phyloP scores from a whole-genome alignment of 2,329 filamentous ascomycete species.

The Cladobotryum mycophilum region DNA sequence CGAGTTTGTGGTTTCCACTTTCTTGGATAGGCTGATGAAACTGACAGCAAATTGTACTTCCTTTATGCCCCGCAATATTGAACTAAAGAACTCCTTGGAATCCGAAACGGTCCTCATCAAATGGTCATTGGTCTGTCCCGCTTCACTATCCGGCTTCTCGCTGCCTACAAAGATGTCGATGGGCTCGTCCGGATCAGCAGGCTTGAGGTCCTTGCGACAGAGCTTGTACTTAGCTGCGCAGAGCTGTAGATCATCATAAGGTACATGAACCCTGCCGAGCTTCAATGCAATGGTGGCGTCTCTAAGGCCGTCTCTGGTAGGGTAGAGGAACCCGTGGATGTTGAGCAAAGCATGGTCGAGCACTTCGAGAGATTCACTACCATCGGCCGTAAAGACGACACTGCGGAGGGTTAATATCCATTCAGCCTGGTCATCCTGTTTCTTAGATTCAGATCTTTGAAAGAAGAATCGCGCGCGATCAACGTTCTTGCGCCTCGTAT shows the following conservation, averaged over 20 bases:
- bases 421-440: slow-evolving; percentile 68
- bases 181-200: slow-evolving; percentile 34
- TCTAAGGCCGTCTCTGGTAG: slow-evolving; percentile 75
- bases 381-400: slow-evolving; percentile 81
- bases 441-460: slow-evolving; percentile 56
- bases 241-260: slow-evolving; percentile 74
- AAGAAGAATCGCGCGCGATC: slow-evolving; percentile 86
- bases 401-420: slow-evolving; percentile 87
- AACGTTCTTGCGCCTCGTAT: slow-evolving; percentile 86
- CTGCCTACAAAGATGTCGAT: slow-evolving; percentile 65
- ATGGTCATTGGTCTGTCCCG: slow-evolving; percentile 58
- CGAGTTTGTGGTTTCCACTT: slow-evolving; percentile 61
- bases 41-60: slow-evolving; percentile 95
- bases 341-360: slow-evolving; percentile 85
- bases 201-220: slow-evolving; percentile 30
- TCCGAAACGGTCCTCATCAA: slow-evolving; percentile 82
- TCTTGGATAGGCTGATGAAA: slow-evolving; percentile 80
- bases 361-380: slow-evolving; percentile 77
- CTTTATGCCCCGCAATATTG: slow-evolving; percentile 84
- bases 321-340: slow-evolving; percentile 84
- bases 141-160: slow-evolving; percentile 54
- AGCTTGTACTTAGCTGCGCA: slow-evolving; percentile 53
- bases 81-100: slow-evolving; percentile 86
- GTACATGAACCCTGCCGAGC: slow-evolving; percentile 81
- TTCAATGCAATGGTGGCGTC: slow-evolving; percentile 90